Conservation (phyloP, 257 asterid species). For the Gardenia jasminoides region DNA sequence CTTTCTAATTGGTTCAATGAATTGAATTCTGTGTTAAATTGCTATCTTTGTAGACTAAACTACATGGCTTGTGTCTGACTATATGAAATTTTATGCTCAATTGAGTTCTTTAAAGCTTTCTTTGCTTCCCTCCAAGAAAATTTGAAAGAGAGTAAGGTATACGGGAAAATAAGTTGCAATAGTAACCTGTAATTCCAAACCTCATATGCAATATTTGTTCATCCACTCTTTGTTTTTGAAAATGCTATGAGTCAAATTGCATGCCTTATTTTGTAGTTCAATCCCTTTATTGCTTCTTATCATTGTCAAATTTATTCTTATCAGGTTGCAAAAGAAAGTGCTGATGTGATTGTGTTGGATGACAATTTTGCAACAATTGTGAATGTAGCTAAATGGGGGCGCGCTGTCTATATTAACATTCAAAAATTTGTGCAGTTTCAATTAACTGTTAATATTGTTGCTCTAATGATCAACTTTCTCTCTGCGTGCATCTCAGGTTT, state of each 20-base stretch:
- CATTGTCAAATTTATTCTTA: neutral
- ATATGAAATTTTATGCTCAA: no score
- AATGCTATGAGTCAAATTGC: neutral
- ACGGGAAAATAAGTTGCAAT: no score
- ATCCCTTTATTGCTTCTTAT: neutral
- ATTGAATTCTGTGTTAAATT: neutral
- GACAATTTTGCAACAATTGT: constrained; percentile 95
- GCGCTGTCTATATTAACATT: constrained; percentile 91
- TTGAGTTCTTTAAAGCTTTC: neutral
- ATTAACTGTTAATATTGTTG: constrained; percentile 89
- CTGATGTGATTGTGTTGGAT: constrained; percentile 90
- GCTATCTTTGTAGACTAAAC: neutral
- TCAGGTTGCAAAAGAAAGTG: constrained; percentile 99
- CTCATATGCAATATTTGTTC: neutral
- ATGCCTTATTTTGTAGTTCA: neutral
- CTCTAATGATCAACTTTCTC: constrained; percentile 83
- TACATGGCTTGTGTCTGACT: neutral
- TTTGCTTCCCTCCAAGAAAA: neutral
- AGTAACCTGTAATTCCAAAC: no score
- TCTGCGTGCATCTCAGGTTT: constrained; percentile 85
- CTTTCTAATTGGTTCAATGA: neutral
- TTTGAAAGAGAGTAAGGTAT: neutral
- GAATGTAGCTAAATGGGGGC: constrained; percentile 96
- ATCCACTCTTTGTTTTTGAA: neutral
- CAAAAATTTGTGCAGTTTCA: constrained; percentile 98